These are phyloP conservation scores for Coemansia sp. DNA, from an alignment of 192 early-diverging fungal genomes.

Conservation along the genomic window DNA sequence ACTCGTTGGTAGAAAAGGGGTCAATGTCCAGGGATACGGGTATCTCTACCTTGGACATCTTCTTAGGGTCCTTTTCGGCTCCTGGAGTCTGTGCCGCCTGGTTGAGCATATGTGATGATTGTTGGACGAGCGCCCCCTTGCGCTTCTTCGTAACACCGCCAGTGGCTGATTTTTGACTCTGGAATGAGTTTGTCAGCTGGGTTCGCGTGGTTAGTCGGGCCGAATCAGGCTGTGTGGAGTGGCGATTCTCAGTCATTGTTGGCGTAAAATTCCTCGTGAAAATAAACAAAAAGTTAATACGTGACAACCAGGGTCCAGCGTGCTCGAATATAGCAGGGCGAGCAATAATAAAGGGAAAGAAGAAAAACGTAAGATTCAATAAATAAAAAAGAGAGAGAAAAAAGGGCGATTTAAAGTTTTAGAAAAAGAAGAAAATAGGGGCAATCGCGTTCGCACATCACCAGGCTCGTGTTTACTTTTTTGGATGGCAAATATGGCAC, in stretches of 20 bases:
- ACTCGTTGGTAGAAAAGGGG: slow-evolving; percentile 31
- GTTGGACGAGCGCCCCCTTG: slow-evolving; percentile 34
- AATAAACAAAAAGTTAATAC: not conserved
- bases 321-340: not conserved
- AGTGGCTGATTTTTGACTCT: slow-evolving; percentile 36
- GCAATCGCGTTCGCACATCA: not conserved
- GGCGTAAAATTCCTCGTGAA: not conserved
- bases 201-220: slow-evolving; percentile 24
- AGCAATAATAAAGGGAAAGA: not conserved
- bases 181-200: slow-evolving; percentile 31
- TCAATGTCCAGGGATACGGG: slow-evolving; percentile 47
- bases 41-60: slow-evolving; percentile 41
- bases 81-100: slow-evolving; percentile 7
- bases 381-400: not conserved
- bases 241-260: slow-evolving; percentile 39
- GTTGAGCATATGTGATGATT: slow-evolving; percentile 32
- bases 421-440: not conserved
- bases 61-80: slow-evolving; percentile 43
- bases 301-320: not conserved
- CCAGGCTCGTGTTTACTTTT: not conserved
- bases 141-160: slow-evolving; percentile 23
- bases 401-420: slow-evolving; percentile 1
- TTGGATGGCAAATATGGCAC: not conserved
- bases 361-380: slow-evolving; percentile 1
- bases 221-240: slow-evolving; percentile 19